These are phyloP conservation scores for Fusarium nisikadoi DNA, from an alignment of 2,329 filamentous ascomycete genomes.

Conservation along the genomic window DNA sequence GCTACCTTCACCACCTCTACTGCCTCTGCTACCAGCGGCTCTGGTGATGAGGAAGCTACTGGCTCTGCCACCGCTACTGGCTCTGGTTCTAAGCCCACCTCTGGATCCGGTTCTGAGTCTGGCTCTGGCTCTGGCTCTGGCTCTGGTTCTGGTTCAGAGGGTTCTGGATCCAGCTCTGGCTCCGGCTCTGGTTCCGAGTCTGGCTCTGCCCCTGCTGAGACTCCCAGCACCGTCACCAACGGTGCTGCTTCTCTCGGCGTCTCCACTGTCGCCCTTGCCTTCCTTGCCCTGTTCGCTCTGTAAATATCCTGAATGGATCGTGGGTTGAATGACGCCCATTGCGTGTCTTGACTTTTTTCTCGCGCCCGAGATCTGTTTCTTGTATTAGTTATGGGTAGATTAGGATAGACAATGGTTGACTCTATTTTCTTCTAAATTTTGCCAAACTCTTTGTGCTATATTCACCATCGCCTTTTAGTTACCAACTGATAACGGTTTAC, in stretches of 20 bases:
- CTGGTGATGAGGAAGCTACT: constrained; percentile 62
- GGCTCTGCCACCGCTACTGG: constrained; percentile 16
- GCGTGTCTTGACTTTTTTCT: constrained; percentile 41
- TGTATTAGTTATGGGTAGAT: constrained; percentile 44
- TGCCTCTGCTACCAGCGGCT: constrained; percentile 58
- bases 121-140: constrained; percentile 1
- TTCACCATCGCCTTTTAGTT: not conserved
- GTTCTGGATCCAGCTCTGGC: constrained; percentile 11
- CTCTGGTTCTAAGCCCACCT: constrained; percentile 6
- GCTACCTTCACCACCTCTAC: constrained; percentile 55
- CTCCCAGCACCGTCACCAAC: constrained; percentile 24
- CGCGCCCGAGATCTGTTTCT: constrained; percentile 44
- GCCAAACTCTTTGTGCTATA: not conserved
- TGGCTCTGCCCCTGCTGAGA: constrained; percentile 28
- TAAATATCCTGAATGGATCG: constrained; percentile 41
- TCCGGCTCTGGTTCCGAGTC: constrained; percentile 28
- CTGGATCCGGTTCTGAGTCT: not conserved
- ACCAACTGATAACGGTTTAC: not conserved
- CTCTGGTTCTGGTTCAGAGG: not conserved
- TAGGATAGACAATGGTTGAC: constrained; percentile 44
- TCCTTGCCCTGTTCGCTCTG: constrained; percentile 40
- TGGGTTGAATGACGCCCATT: constrained; percentile 40
- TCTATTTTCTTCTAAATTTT: constrained; percentile 18
- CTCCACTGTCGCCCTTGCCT: constrained; percentile 33
- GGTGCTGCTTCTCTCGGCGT: constrained; percentile 34